Evolutionary conservation across 352 stramenopile genomes (phyloP).

Genomic region (Phytophthora agathidicida): DNA sequence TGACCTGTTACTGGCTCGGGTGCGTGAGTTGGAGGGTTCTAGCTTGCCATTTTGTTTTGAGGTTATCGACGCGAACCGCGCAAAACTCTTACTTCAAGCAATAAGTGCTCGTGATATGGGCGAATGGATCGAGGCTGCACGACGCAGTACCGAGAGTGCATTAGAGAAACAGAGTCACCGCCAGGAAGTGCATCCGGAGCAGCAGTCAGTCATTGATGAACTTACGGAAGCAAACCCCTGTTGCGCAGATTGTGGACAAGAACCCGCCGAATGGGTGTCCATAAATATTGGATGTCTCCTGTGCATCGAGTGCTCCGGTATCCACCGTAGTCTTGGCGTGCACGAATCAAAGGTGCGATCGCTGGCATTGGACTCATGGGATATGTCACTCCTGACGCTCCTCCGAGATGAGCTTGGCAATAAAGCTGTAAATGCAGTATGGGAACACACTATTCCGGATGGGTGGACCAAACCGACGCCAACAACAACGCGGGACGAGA

Average conservation of each 20-base stretch:
- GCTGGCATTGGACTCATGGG: constrained; percentile 89
- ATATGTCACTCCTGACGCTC: constrained; percentile 74
- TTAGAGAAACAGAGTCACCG: constrained; percentile 84
- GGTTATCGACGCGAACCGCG: constrained; percentile 81
- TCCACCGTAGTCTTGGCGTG: constrained; percentile 96
- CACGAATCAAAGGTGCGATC: constrained; percentile 98
- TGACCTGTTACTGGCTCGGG: constrained; percentile 82
- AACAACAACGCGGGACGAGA: constrained; percentile 64
- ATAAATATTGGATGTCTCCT: constrained; percentile 97
- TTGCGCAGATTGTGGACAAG: constrained; percentile 79
- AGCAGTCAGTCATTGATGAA: constrained; percentile 71
- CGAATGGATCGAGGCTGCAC: constrained; percentile 84
- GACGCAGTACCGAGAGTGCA: constrained; percentile 82
- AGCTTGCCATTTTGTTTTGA: constrained; percentile 82
- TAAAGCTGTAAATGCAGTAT: constrained; percentile 66
- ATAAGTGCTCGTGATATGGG: constrained; percentile 74
- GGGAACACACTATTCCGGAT: constrained; percentile 60
- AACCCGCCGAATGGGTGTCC: constrained; percentile 94
- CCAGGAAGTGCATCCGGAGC: constrained; percentile 83
- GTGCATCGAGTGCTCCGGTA: constrained; percentile 97
- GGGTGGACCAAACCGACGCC: constrained; percentile 62
- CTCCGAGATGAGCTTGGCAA: constrained; percentile 79
- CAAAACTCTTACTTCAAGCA: constrained; percentile 80
- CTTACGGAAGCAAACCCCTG: constrained; percentile 58
- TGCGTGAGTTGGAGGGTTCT: constrained; percentile 59